Evolutionary conservation across 2,329 filamentous ascomycete species (phyloP).

Genomic region (Coleophoma cylindrospora): DNA sequence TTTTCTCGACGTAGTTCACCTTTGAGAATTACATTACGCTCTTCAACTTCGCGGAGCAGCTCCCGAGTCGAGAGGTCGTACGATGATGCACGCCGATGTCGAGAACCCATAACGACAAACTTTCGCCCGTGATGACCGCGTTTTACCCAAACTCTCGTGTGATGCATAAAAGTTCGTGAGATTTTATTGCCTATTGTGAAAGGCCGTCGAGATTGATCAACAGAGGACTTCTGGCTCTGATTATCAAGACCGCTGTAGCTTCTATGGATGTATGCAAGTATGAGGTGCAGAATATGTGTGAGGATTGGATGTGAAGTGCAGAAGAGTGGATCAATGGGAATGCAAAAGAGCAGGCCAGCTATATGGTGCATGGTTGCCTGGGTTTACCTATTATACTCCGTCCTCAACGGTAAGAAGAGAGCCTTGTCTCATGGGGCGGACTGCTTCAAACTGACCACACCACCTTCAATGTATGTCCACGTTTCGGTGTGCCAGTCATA

Average conservation of each 20-base stretch:
- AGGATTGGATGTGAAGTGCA: slow-evolving; percentile 9
- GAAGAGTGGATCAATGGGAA: slow-evolving; percentile 12
- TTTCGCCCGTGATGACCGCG: slow-evolving; percentile 12
- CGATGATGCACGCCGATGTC: slow-evolving; percentile 3
- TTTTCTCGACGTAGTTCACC: slow-evolving; percentile 13
- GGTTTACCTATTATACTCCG: not conserved
- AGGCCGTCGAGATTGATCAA: slow-evolving; percentile 5
- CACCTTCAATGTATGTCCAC: slow-evolving; percentile 2
- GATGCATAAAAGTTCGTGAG: slow-evolving; percentile 10
- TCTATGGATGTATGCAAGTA: slow-evolving; percentile 7
- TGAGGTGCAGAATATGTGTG: slow-evolving; percentile 4
- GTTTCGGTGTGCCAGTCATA: not conserved
- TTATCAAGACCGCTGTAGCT: slow-evolving; percentile 1
- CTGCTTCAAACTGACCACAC: not conserved
- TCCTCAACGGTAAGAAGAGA: slow-evolving; percentile 1
- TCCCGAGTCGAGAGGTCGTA: slow-evolving; percentile 6
- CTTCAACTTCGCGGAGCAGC: slow-evolving; percentile 14
- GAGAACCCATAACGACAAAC: slow-evolving; percentile 10
- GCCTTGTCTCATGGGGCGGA: slow-evolving; percentile 10
- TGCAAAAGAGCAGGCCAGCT: slow-evolving; percentile 1
- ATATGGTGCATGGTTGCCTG: slow-evolving; percentile 11
- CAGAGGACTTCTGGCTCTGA: not conserved
- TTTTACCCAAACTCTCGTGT: slow-evolving; percentile 12
- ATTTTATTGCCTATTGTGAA: slow-evolving; percentile 14
- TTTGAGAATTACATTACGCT: slow-evolving; percentile 8